Evolutionary conservation across 345 rosid genomes (phyloP), one percentile per base, ranked within the genome.

Genomic region (Sapria himalayana): DNA sequence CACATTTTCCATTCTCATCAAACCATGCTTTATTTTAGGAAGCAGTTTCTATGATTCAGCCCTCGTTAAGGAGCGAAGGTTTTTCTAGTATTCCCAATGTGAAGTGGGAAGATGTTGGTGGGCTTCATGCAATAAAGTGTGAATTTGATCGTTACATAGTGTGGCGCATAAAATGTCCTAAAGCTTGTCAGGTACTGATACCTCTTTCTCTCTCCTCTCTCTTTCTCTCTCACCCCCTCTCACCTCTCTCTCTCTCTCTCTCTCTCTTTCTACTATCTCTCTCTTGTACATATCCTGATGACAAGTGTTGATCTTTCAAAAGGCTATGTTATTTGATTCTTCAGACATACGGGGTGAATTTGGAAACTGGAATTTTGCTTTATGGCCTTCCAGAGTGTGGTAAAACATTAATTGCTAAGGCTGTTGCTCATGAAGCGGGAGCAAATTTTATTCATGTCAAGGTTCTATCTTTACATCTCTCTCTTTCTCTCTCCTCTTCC

Each of bases 311-410:
- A 18, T 48, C 20, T 20, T 18, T 16, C n/a, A n/a, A n/a, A n/a
- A n/a, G 27, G 15, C 10, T 22, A 6, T 14, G 8, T 4, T 29
- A 43, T 29, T 50, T 31, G 11, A 54, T 45, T 55, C 36, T 41
- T 43, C 59, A 89, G 98, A 76, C 65, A 48, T 77, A 76, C 52
- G 84, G 93, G 34, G 64, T 73, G 48, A 67, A 64, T 54, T 57
- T 71, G 46, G 93, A 76, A 73, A 74, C 85, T 0, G 93, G 98
- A 40, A 79, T 82, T 68, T 64, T 89, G 72, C 93, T 82, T 34
- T 89, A 72, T 55, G 98, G 98, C 33, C 95, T 95, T 20, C 98
- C 95, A 13, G 98, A 95, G 15, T 89, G 98, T 55, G 98, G 98
- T 7, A 89, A 89, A 66, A 89, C 95, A 22, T 71, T 89, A 57